These are phyloP conservation scores for Metrosideros polymorpha DNA, from an alignment of 441 rosid genomes.

Conservation along the genomic window DNA sequence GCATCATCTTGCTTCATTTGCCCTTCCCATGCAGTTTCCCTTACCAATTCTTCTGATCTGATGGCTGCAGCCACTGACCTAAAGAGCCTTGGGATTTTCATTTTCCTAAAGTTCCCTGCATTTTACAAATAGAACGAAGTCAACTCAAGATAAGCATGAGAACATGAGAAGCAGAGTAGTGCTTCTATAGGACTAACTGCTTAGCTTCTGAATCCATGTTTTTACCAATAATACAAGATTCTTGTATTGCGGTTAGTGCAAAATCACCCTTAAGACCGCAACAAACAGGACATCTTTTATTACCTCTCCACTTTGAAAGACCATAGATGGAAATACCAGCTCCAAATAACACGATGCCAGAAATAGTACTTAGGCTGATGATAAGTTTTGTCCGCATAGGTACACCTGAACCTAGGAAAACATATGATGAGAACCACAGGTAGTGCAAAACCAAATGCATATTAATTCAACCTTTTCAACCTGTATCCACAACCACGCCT, in stretches of 20 bases:
- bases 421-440: neutral
- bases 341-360: neutral
- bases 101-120: neutral
- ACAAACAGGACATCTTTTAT: neutral
- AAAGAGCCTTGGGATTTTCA: neutral
- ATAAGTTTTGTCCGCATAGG: neutral
- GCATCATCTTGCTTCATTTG: neutral
- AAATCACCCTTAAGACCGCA: neutral
- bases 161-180: too few species aligned
- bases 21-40: neutral
- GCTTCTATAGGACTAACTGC: neutral
- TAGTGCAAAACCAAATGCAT: neutral
- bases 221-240: neutral
- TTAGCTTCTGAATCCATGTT: neutral
- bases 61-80: neutral
- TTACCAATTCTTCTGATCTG: neutral
- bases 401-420: neutral
- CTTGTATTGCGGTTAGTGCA: neutral
- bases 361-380: neutral
- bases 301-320: neutral
- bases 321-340: neutral
- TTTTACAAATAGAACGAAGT: neutral
- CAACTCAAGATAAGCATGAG: too few species aligned
- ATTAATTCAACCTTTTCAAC: neutral
- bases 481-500: neutral